These are phyloP conservation scores for Prunus salicina DNA, from an alignment of 306 rosid genomes.

Conservation along the genomic window DNA sequence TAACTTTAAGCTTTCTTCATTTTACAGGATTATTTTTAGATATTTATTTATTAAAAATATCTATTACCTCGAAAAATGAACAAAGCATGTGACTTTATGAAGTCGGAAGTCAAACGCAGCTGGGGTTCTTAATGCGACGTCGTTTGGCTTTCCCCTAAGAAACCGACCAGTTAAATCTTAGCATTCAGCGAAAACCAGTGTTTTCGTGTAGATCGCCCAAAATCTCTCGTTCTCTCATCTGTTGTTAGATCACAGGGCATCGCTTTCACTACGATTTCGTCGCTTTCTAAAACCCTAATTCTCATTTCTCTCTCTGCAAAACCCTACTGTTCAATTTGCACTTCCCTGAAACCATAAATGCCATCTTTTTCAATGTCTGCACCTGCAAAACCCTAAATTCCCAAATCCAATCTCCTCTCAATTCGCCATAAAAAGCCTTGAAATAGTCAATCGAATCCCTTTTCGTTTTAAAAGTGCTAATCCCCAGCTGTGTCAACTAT, in stretches of 20 bases:
- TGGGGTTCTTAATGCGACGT: background rate
- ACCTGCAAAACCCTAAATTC: conserved; percentile 9
- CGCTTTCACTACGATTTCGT: conserved; percentile 9
- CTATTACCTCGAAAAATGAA: background rate
- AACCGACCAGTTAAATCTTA: conserved; percentile 36
- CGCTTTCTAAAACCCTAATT: conserved; percentile 19
- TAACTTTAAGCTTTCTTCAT: too few species aligned
- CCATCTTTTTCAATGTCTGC: background rate
- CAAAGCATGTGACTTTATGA: background rate
- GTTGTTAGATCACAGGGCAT: background rate
- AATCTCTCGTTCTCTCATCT: conserved; percentile 8
- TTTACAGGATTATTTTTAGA: too few species aligned
- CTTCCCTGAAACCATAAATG: background rate
- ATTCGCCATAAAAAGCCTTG: background rate
- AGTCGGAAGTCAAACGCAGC: background rate
- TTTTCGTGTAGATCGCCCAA: conserved; percentile 19
- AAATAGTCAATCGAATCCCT: background rate
- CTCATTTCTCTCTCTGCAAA: background rate
- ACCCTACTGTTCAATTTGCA: background rate
- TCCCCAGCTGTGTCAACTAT: conserved; percentile 5
- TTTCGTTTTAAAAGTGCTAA: background rate
- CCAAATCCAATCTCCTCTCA: background rate
- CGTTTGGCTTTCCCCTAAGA: background rate
- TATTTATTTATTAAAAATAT: background rate
- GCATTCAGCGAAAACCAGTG: conserved; percentile 32